These are phyloP conservation scores for Cucurbitaria berberidis DNA, from an alignment of 2,329 filamentous ascomycete species.

Conservation along the genomic window DNA sequence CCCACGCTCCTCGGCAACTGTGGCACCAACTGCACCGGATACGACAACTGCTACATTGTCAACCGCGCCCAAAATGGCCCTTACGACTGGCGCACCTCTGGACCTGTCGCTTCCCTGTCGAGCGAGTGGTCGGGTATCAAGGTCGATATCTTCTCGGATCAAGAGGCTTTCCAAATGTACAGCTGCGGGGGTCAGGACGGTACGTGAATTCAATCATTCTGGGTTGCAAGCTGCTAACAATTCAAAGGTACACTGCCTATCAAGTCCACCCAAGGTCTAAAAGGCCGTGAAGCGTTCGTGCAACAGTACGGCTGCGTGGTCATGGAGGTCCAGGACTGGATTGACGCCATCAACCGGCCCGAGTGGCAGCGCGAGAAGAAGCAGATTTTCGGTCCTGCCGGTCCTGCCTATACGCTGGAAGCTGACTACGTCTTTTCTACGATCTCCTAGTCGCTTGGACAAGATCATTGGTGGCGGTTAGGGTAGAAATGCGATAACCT, in stretches of 20 bases:
- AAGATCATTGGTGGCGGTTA: background rate
- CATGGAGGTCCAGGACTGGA: slow-evolving; percentile 91
- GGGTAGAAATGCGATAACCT: background rate
- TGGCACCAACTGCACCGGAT: slow-evolving; percentile 81
- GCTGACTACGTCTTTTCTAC: slow-evolving; percentile 54
- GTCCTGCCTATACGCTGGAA: slow-evolving; percentile 53
- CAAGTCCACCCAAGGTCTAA: slow-evolving; percentile 73
- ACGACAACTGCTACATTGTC: slow-evolving; percentile 77
- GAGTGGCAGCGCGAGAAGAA: slow-evolving; percentile 74
- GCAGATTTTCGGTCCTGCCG: slow-evolving; percentile 56
- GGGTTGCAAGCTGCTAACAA: slow-evolving; percentile 9
- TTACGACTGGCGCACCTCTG: slow-evolving; percentile 68
- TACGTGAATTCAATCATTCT: slow-evolving; percentile 6
- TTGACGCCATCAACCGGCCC: slow-evolving; percentile 91
- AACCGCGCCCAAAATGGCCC: slow-evolving; percentile 64
- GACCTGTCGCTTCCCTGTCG: slow-evolving; percentile 69
- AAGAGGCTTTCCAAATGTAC: slow-evolving; percentile 89
- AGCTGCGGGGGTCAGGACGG: slow-evolving; percentile 80
- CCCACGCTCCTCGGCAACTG: slow-evolving; percentile 74
- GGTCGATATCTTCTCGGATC: slow-evolving; percentile 80
- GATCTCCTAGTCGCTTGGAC: slow-evolving; percentile 9
- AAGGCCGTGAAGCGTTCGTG: slow-evolving; percentile 66
- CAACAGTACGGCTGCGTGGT: slow-evolving; percentile 84
- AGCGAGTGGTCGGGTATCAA: slow-evolving; percentile 82
- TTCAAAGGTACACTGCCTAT: slow-evolving; percentile 60